Base-by-base conservation (phyloP, 2,329 filamentous ascomycete species). In the Clonostachys rhizophaga region DNA sequence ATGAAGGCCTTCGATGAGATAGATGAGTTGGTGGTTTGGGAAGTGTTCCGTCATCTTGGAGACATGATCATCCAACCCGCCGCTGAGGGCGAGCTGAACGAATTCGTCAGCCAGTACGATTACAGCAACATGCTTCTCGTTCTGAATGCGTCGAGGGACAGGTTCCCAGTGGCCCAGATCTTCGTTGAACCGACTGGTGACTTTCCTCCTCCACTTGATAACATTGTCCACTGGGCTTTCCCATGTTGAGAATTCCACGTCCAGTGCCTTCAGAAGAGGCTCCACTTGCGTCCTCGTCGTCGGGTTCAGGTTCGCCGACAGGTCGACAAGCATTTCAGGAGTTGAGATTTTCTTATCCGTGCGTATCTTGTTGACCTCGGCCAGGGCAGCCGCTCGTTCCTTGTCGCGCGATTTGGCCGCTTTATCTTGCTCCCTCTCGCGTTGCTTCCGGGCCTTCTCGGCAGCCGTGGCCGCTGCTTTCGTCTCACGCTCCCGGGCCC, bases 241-340 rank as follows among this genome's bases (percentile, higher is more conserved):
- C 68, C 72, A 77, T 4, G 62, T 61, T 24, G 64, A 57, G 49
- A 69, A 64, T 44, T 78, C 61, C 10, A 81, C 75, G 13, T 72
- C 65, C 4, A 83, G 57, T 2, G 74, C 69, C 3, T 65, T 59
- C 1, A 86, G 67, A n/a, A 84, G 65, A 1, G 69, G 61, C 46
- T 75, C 65, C 6, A 78, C 62, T 42, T 78, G 75, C 2, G 71
- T 62, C 20, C 60, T 68, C 20, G 75, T 58, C 1, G 64, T 68
- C 0, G 72, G 62, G 18, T 76, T 65, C 2, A 92, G 66, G 2
- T 74, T 75, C 1, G 67, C 64, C 0, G 87, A 78, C 20, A 92
- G 68, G 54, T 89, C 80, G 2, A 90, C 74, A 44, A 92, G 84
- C 87, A 94, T 92, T 62, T 94, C 87, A 0, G 77, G 77, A 0